Base-by-base conservation (phyloP, 2,329 filamentous ascomycete species). In the Onygena corvina region DNA sequence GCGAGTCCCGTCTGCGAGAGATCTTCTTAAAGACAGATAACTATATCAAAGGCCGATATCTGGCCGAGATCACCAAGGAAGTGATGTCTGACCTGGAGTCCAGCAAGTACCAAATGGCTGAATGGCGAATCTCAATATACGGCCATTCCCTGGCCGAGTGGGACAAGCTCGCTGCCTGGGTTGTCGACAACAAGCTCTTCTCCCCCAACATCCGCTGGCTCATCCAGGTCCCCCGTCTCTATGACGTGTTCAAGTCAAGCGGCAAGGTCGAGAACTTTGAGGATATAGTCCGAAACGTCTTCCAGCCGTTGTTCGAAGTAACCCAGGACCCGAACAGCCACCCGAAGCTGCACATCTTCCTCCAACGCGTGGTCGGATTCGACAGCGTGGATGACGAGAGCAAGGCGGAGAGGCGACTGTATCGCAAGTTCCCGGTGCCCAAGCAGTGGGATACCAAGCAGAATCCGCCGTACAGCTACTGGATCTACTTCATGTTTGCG, bases 1-100 rank as follows among this genome's bases (percentile, higher is more conserved):
- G 92, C 46, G 92, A 98, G 68, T 96, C 92, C 36, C 82, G 92
- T 49, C 72, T 98, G 50, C 81, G 92, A 60, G 94, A 92, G n/a
- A 98, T 98, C 58, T 98, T 98, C 65, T 72, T 98, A 49, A 98
- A 98, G 71, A 98, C 92, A 7, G 92, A 98, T 68, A 98, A 98
- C 64, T 90, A 88, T 65, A 94, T 98, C 62, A 81, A 94, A 57
- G 92, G 92, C 30, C 84, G 90, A 46, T 98, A 98, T 63, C 73
- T 98, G 36, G 92, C 92, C 0, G 92, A 98, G 65, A 95, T 98
- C 54, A 96, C 90, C 2, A 94, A 94, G 61, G 92, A 98, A 67
- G 92, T 98, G 54, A 95, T 98, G 49, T 81, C 88, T 2, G 92
- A 98, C 74, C 72, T 98, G 27, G 92, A 98, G 66, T 94, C 90